A percentile compares a stretch with the other conserved stretches of the same genome.
phyloP scores from a whole-genome alignment of 129 eudicot species.

The Calendula officinalis region DNA sequence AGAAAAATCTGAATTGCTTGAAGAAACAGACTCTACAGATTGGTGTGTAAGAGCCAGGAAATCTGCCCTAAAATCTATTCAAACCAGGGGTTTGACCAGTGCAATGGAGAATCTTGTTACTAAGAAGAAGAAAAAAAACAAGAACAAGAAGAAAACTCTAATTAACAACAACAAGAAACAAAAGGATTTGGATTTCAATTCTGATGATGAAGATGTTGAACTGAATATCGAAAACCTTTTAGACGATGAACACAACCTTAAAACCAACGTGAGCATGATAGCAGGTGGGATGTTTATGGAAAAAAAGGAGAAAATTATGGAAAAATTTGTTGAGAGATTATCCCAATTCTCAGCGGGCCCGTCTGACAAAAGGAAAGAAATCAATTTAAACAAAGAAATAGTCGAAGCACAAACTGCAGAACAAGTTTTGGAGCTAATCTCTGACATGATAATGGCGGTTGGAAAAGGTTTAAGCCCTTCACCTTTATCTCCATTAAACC shows the following conservation, averaged over 20 bases:
- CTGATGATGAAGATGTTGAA: constrained; percentile 43
- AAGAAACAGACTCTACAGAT: constrained; percentile 56
- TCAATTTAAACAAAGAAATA: constrained; percentile 60
- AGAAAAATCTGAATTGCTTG: constrained; percentile 43
- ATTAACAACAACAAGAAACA: constrained; percentile 16
- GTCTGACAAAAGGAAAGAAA: constrained; percentile 67
- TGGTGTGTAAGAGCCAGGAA: constrained; percentile 97
- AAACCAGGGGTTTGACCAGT: constrained; percentile 66
- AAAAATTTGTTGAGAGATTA: constrained; percentile 65
- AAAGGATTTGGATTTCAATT: constrained; percentile 17
- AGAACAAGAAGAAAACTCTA: constrained; percentile 45
- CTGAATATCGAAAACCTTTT: constrained; percentile 26
- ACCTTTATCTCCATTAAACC: constrained; percentile 81
- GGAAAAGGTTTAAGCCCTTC: constrained; percentile 94
- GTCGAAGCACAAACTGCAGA: constrained; percentile 85
- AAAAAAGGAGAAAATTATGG: constrained; percentile 51
- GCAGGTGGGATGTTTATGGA: constrained; percentile 85
- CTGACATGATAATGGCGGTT: constrained; percentile 67
- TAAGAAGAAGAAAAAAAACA: constrained; percentile 43
- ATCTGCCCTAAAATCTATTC: constrained; percentile 75
- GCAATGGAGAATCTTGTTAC: constrained; percentile 47
- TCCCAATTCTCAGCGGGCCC: constrained; percentile 67
- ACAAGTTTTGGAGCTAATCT: constrained; percentile 66
- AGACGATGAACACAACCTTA: constrained; percentile 33
- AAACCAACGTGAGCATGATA: constrained; percentile 46